Evolutionary conservation across 2,329 filamentous ascomycete species (phyloP), one percentile per base, ranked within the genome.

Genomic region (Furcasterigmium furcatum): DNA sequence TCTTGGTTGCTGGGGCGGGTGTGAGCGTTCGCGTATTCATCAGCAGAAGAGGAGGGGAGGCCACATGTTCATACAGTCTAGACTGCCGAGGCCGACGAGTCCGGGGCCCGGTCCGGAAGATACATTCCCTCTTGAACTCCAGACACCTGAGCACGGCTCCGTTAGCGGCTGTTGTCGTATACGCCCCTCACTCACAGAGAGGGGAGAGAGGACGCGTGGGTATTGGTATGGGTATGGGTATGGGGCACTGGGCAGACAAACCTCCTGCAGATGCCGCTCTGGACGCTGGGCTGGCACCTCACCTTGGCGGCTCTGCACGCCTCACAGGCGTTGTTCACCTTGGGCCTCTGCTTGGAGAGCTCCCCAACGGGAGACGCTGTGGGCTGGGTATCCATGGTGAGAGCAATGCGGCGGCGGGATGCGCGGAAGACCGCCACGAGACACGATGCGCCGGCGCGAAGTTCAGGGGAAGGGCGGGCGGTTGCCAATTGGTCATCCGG

Each of bases 301-400:
- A 78, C 66, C 62, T 80, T 81, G 46, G 75, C 73, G 10, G 62
- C 65, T 44, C 77, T 65, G 50, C 77, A 80, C 3, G 74, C 72
- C 58, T 80, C 77, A 46, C 77, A 80, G 18, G 77, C 66, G 63
- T 80, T 67, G 35, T 48, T 49, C 24, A 52, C 48, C 41, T 48
- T 46, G 34, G 50, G 46, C 30, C 48, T 20, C 19, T 20, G 19
- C 25, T 10, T 10, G n/a, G 16, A 18, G n/a, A 18, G 12, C 12
- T 18, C n/a, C n/a, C 12, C 34, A 14, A 12, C n/a, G 16, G 16
- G n/a, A 9, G 30, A 8, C 12, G 34, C 34, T 9, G 34, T 16
- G 34, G 34, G 18, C 9, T 18, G 34, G 18, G 34, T 16, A 16
- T 36, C 34, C 34, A 36, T 36, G 16, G 24, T 27, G 24, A 27